phyloP scores from a whole-genome alignment of 352 stramenopile genomes.

The Pythium oligandrum region DNA sequence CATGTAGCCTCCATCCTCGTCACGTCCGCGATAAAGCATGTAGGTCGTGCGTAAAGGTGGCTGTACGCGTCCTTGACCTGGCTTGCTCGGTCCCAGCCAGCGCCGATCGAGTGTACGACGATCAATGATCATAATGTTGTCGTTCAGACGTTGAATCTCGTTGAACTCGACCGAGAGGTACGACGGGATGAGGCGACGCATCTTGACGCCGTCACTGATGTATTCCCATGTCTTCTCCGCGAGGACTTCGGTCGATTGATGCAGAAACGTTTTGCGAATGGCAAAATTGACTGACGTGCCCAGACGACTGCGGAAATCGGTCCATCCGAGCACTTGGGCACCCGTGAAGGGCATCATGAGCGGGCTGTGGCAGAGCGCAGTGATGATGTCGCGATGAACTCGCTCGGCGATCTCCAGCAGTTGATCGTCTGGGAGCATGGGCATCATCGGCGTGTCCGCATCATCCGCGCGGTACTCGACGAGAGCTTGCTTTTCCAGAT shows the following conservation, averaged over 20 bases:
- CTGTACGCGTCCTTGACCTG: not conserved
- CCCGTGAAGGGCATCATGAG: constrained; percentile 22
- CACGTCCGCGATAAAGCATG: constrained; percentile 28
- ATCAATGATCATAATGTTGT: constrained; percentile 43
- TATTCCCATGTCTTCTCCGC: constrained; percentile 34
- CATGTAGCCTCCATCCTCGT: constrained; percentile 24
- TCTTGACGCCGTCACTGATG: constrained; percentile 27
- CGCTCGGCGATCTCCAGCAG: constrained; percentile 18
- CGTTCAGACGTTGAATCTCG: constrained; percentile 36
- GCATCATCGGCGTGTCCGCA: constrained; percentile 17
- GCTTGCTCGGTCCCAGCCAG: constrained; percentile 12
- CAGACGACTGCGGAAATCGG: constrained; percentile 30
- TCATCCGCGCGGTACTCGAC: constrained; percentile 14
- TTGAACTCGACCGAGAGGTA: constrained; percentile 33
- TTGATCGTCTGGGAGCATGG: constrained; percentile 25
- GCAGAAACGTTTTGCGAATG: constrained; percentile 34
- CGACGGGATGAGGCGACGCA: constrained; percentile 29
- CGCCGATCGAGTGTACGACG: constrained; percentile 30
- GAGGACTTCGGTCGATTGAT: constrained; percentile 21
- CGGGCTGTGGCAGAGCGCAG: constrained; percentile 26
- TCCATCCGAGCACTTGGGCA: constrained; percentile 46
- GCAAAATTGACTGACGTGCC: constrained; percentile 45
- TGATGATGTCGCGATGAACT: constrained; percentile 28
- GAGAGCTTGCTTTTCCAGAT: constrained; percentile 18
- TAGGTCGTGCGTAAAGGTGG: constrained; percentile 46